Base-by-base conservation (phyloP, 2,329 filamentous ascomycete species). In the Fusarium tanahbumbuense region DNA sequence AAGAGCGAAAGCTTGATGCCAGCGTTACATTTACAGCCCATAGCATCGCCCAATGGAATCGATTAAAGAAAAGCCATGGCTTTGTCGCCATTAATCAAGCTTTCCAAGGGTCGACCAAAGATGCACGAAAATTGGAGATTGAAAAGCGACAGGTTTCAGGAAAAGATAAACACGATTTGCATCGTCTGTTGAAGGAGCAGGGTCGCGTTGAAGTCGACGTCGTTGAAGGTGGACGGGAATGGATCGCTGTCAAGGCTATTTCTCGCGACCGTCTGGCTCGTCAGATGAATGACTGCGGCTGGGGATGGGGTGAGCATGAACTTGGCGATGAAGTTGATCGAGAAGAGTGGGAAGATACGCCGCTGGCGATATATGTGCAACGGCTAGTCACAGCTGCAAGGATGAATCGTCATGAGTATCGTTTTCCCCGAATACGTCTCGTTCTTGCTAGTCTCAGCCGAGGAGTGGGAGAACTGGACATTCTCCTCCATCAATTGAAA, bases 281-380 rank as follows among this genome's bases (percentile, higher is more conserved):
- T 6, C 80, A 83, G 47, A 79, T 83, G 81, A 76, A 76, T 5
- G 81, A 82, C 47, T 75, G 75, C n/a, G 81, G 81, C 6, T 83
- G 81, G 81, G 75, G 74, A 9, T 83, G 81, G 81, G 81, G 79
- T 8, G 78, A 80, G 9, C 72, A 81, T 62, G 68, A 74, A 7
- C 60, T 71, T 8, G 76, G 76, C 1, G 76, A 80, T 4, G 50
- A 62, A 2, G 77, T 81, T 8, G 75, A 78, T 10, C 63, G 70
- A 30, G 75, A 76, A 9, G 80, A 81, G 50, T 80, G 77, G 75
- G 77, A 78, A 11, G 78, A 81, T 52, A 67, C 76, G 0, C 75
- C 76, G 4, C 66, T 82, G 55, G 78, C 76, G 4, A 79, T 74
- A 56, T 76, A 79, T 22, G 70, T 78, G 9, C 74, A 64, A 44